Conservation (phyloP, 306 rosid species). For the Acacia melanoxylon region DNA sequence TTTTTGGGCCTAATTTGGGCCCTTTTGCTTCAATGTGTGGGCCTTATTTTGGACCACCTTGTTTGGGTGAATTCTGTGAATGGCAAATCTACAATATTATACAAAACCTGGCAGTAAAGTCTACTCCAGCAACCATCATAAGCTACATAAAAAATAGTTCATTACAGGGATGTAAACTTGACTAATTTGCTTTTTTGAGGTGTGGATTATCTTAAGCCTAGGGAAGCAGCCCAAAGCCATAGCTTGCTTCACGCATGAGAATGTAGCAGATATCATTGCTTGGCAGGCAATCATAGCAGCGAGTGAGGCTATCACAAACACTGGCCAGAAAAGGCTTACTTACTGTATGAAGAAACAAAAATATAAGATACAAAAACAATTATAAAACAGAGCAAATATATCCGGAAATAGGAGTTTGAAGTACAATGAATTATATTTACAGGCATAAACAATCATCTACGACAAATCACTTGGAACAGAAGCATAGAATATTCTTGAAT, state of each 20-base stretch:
- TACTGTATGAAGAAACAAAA: slow-evolving; percentile 51
- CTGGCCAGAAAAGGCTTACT: slow-evolving; percentile 81
- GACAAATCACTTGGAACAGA: slow-evolving; percentile 85
- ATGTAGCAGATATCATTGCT: slow-evolving; percentile 99
- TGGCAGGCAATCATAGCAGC: slow-evolving; percentile 99
- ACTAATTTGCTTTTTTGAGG: slow-evolving; percentile 84
- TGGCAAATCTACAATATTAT: no score
- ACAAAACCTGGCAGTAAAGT: no score
- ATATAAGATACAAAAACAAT: slow-evolving; percentile 19
- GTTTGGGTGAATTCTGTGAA: no score
- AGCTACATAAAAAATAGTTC: slow-evolving; percentile 57
- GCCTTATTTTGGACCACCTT: no score
- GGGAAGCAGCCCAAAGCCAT: slow-evolving; percentile 99
- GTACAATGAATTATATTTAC: not conserved
- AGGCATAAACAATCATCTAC: slow-evolving; percentile 25
- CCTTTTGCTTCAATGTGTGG: no score
- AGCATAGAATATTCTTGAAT: slow-evolving; percentile 64
- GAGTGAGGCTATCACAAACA: slow-evolving; percentile 81
- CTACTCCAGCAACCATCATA: no score
- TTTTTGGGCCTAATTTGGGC: no score
- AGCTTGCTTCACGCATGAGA: slow-evolving; percentile 93
- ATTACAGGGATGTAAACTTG: slow-evolving; percentile 91
- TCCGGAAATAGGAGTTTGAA: not conserved
- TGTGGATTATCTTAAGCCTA: slow-evolving; percentile 91
- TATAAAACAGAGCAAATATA: not conserved